A percentile compares a stretch with the other conserved stretches of the same genome.
These are phyloP conservation scores for Globisporangium mamillatum DNA, from an alignment of 352 stramenopile genomes.

Conservation along the genomic window DNA sequence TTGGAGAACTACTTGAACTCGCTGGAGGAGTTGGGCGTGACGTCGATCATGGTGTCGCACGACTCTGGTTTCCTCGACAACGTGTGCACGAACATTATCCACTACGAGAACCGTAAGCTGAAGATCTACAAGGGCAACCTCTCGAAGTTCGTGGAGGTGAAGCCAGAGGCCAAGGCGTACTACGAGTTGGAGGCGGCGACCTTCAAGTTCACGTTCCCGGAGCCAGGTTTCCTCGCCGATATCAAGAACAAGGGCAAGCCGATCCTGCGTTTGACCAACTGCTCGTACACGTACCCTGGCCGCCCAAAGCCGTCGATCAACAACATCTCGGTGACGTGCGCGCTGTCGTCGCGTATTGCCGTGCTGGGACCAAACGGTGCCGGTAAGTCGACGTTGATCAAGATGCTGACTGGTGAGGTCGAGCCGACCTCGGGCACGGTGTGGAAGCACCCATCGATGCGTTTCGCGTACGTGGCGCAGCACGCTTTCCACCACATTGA, in stretches of 20 bases:
- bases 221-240: constrained; percentile 85
- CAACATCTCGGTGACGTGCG: constrained; percentile 77
- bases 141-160: constrained; percentile 80
- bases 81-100: constrained; percentile 97
- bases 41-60: constrained; percentile 94
- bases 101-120: constrained; percentile 94
- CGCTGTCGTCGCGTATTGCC: constrained; percentile 78
- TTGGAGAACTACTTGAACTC: constrained; percentile 90
- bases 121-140: constrained; percentile 89
- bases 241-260: constrained; percentile 91
- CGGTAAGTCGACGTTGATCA: constrained; percentile 96
- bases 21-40: constrained; percentile 77
- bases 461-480: constrained; percentile 96
- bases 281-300: constrained; percentile 83
- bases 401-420: constrained; percentile 89
- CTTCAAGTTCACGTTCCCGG: constrained; percentile 86
- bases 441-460: constrained; percentile 87
- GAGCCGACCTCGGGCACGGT: constrained; percentile 67
- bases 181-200: constrained; percentile 84
- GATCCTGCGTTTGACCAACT: constrained; percentile 87
- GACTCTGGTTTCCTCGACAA: constrained; percentile 98
- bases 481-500: constrained; percentile 98
- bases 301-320: constrained; percentile 78
- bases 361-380: constrained; percentile 90
- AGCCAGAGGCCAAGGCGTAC: constrained; percentile 88